Conservation (phyloP, 2,329 filamentous ascomycete species). For the Geosmithia flava region DNA sequence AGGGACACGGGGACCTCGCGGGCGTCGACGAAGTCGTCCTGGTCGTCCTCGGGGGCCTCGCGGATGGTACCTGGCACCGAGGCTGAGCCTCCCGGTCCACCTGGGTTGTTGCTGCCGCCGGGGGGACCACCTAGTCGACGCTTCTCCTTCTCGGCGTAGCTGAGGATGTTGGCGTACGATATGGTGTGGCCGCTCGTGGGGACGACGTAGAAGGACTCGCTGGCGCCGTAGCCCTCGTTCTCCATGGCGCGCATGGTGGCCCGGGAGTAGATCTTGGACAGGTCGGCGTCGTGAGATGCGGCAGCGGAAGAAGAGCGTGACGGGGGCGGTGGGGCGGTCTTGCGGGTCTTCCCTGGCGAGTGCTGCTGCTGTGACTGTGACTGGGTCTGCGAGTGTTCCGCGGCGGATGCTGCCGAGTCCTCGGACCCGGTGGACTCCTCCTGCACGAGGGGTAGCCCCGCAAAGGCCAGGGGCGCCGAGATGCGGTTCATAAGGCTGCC, state of each 20-base stretch:
- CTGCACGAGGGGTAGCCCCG: constrained; percentile 67
- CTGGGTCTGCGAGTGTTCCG: too few species aligned
- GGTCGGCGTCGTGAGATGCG: constrained; percentile 49
- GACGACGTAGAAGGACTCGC: constrained; percentile 87
- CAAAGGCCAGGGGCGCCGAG: constrained; percentile 84
- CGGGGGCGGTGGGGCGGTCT: constrained; percentile 5
- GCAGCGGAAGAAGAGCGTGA: neutral
- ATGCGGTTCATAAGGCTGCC: constrained; percentile 79
- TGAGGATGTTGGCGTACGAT: constrained; percentile 84
- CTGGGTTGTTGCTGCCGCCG: constrained; percentile 32
- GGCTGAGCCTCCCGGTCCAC: neutral
- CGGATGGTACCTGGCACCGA: constrained; percentile 32
- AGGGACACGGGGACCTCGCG: constrained; percentile 42
- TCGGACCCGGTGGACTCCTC: constrained; percentile 26
- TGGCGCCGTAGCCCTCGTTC: constrained; percentile 51
- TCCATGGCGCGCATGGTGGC: constrained; percentile 71
- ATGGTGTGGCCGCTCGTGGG: constrained; percentile 84
- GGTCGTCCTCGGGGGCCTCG: constrained; percentile 44
- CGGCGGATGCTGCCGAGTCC: constrained; percentile 19
- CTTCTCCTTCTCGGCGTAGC: constrained; percentile 54
- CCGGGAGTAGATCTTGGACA: constrained; percentile 72
- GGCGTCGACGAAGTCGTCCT: constrained; percentile 87
- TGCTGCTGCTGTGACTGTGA: constrained; percentile 18
- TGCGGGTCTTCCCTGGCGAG: constrained; percentile 20
- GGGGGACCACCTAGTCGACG: too few species aligned